Conservation (phyloP, 148 eudicot species). For the Fagopyrum homotropicum region DNA sequence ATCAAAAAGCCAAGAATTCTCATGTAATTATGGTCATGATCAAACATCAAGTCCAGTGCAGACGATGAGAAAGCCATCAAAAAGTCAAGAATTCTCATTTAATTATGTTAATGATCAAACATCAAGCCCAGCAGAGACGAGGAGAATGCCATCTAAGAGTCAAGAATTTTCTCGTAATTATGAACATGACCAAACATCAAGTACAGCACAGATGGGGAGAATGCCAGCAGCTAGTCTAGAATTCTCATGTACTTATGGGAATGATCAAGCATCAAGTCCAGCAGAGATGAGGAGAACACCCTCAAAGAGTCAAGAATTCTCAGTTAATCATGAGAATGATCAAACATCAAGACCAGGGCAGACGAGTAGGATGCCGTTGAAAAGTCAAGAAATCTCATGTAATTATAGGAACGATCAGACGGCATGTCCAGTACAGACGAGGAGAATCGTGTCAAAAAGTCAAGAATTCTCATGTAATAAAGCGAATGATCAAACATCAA, state of each 20-base stretch:
- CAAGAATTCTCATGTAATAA: neutral
- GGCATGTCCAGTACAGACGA: neutral
- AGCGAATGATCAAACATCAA: neutral
- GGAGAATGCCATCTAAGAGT: slow-evolving; percentile 11
- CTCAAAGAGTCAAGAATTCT: slow-evolving; percentile 2
- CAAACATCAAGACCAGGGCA: neutral
- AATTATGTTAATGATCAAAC: slow-evolving; percentile 1
- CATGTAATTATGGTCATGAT: neutral
- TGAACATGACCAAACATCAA: neutral
- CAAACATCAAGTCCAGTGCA: slow-evolving; percentile 7
- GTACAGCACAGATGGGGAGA: neutral
- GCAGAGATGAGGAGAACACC: neutral
- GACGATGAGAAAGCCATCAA: slow-evolving; percentile 5
- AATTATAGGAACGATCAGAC: slow-evolving; percentile 3
- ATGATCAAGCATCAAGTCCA: slow-evolving; percentile 5
- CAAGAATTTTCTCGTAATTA: neutral
- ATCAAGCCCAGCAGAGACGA: neutral
- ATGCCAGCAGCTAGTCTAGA: slow-evolving; percentile 2
- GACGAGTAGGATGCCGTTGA: neutral
- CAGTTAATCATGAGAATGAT: neutral
- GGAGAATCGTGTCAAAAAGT: slow-evolving; percentile 3
- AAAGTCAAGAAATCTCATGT: slow-evolving; percentile 7
- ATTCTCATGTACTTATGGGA: neutral
- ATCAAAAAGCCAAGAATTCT: slow-evolving; percentile 10
- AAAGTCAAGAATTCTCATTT: slow-evolving; percentile 11